Percentiles rank a stretch among this genome's conserved stretches.
Conservation (phyloP, 2,329 filamentous ascomycete species). For the Exophiala alcalophila region DNA sequence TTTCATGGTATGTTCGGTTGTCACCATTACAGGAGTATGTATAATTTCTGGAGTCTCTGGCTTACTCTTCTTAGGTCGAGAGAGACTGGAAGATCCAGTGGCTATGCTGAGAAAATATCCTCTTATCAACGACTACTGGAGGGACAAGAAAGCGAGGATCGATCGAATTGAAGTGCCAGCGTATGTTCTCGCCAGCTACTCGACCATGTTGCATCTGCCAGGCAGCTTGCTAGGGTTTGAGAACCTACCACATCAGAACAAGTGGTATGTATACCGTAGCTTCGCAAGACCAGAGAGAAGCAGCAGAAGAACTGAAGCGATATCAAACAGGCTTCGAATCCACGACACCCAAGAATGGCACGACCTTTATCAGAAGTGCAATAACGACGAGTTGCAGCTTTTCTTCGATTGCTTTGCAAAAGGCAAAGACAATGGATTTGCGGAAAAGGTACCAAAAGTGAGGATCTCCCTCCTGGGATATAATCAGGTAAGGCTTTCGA, state of each 20-base stretch:
- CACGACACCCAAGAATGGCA: constrained; percentile 46
- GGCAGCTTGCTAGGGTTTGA: constrained; percentile 40
- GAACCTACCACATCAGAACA: constrained; percentile 38
- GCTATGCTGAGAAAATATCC: constrained; percentile 43
- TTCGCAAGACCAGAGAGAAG: too few relatives aligned
- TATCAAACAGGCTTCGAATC: constrained; percentile 36
- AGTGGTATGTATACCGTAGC: too few relatives aligned
- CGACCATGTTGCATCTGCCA: constrained; percentile 38
- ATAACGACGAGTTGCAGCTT: constrained; percentile 37
- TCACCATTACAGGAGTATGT: too few relatives aligned
- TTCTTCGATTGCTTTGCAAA: constrained; percentile 51
- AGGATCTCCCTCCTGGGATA: constrained; percentile 32
- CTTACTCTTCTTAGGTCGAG: not conserved
- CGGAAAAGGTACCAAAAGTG: constrained; percentile 45
- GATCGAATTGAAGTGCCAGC: constrained; percentile 35
- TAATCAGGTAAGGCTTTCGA: constrained; percentile 27
- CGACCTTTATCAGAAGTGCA: constrained; percentile 41
- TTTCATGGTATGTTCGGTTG: not conserved
- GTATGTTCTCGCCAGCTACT: constrained; percentile 38
- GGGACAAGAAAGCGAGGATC: constrained; percentile 24
- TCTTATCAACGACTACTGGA: constrained; percentile 32
- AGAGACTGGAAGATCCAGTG: constrained; percentile 39
- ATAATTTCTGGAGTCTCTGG: not conserved
- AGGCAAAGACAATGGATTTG: constrained; percentile 45
- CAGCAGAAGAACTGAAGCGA: too few relatives aligned